Evolutionary conservation across 495 filamentous ascomycete genomes (phyloP).

Genomic region (Hypoxylon trugodes): DNA sequence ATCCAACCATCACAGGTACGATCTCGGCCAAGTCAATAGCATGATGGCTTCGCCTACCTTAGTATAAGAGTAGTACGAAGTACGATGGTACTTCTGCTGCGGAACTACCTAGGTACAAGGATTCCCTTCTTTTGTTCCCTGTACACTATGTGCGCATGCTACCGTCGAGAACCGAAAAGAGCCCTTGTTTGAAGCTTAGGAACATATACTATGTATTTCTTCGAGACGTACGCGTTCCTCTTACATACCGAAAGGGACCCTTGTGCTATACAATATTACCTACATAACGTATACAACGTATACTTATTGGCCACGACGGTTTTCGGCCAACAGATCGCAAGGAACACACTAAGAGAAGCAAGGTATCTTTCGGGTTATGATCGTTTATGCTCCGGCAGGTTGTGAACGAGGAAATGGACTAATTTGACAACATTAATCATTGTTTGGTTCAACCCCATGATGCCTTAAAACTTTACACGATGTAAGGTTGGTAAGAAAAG

Average conservation of each 20-base stretch:
- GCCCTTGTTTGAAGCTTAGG: background rate
- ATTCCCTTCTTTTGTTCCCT: conserved; percentile 1
- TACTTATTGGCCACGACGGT: conserved; percentile 4
- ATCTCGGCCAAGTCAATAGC: conserved; percentile 37
- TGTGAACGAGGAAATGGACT: background rate
- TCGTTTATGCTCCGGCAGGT: background rate
- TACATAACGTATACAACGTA: no score
- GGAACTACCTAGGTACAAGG: no score
- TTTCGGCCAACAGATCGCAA: conserved; percentile 6
- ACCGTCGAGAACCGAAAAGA: background rate
- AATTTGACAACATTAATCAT: conserved; percentile 9
- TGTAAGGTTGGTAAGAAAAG: conserved; percentile 3
- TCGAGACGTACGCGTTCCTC: background rate
- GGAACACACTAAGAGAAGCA: background rate
- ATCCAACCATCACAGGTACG: conserved; percentile 38
- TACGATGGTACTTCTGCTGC: no score
- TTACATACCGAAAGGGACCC: background rate
- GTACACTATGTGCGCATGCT: background rate
- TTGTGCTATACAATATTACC: conserved; percentile 17
- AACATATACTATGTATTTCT: background rate
- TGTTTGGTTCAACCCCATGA: conserved; percentile 10
- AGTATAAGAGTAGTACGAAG: no score
- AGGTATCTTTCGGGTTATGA: background rate
- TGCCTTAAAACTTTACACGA: conserved; percentile 5
- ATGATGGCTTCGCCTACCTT: conserved; percentile 17